These are phyloP conservation scores for Scheffersomyces lignosus DNA, from an alignment of 805 yeast species.

Conservation along the genomic window DNA sequence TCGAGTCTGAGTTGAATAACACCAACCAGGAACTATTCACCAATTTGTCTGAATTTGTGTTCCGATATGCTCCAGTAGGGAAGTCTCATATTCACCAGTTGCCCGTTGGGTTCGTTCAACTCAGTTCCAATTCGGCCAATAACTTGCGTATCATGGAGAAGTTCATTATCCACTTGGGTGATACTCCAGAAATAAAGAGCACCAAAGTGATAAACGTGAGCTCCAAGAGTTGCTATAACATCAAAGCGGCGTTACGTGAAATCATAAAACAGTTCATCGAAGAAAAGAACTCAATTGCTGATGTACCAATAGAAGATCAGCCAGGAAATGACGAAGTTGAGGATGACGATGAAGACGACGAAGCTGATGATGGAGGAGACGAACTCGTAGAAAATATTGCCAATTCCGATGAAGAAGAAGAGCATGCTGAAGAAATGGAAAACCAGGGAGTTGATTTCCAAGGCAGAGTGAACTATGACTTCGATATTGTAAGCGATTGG, in stretches of 20 bases:
- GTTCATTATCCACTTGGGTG: constrained; percentile 20
- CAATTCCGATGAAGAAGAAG: constrained; percentile 10
- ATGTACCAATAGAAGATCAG: constrained; percentile 1
- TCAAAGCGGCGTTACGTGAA: constrained; percentile 34
- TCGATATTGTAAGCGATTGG: constrained; percentile 37
- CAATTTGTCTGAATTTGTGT: constrained; percentile 24
- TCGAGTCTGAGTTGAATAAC: constrained; percentile 28
- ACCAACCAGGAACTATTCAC: constrained; percentile 33
- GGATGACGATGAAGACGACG: constrained; percentile 8
- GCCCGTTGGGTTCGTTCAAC: constrained; percentile 33
- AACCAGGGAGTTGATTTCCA: constrained; percentile 12
- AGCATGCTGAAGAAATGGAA: constrained; percentile 4
- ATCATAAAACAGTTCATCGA: constrained; percentile 31
- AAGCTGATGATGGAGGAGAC: constrained; percentile 4
- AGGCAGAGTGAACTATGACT: constrained; percentile 34
- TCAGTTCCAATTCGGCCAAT: constrained; percentile 42
- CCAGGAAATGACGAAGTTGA: constrained; percentile 7
- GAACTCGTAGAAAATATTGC: constrained; percentile 10
- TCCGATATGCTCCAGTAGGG: constrained; percentile 6
- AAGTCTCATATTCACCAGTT: constrained; percentile 15
- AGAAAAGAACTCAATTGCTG: constrained; percentile 5
- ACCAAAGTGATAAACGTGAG: constrained; percentile 26
- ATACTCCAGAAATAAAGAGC: constrained; percentile 7
- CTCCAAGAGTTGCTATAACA: constrained; percentile 33
- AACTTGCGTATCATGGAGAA: constrained; percentile 39